A percentile compares a stretch with the other conserved stretches of the same genome.
Evolutionary conservation across 1,284 basidiomycete species (phyloP).

Genomic region (Leucoagaricus sp.): DNA sequence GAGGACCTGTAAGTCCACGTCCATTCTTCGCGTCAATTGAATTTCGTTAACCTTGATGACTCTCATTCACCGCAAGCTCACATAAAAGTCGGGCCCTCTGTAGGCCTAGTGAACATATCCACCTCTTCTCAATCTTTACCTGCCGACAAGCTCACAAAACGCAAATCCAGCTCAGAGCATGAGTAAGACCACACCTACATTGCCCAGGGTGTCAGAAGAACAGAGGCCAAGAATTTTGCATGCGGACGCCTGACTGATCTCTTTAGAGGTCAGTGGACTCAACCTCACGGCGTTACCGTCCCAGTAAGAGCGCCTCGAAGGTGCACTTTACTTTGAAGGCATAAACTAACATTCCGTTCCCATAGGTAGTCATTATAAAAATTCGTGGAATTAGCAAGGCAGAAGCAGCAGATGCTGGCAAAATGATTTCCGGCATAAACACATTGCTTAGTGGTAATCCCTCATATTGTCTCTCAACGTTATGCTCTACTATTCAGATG

Average conservation of each 20-base stretch:
- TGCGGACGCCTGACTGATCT: slow-evolving; percentile 18
- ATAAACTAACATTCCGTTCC: too few relatives aligned
- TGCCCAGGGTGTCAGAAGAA: slow-evolving; percentile 5
- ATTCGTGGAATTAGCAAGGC: slow-evolving; percentile 14
- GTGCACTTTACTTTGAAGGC: too few relatives aligned
- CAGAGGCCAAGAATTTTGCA: slow-evolving; percentile 14
- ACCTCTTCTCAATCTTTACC: too few relatives aligned
- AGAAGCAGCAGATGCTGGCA: not conserved
- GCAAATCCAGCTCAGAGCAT: too few relatives aligned
- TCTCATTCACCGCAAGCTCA: too few relatives aligned
- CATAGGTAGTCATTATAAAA: slow-evolving; percentile 19
- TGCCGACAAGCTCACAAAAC: too few relatives aligned
- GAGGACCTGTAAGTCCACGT: too few relatives aligned
- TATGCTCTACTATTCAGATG: slow-evolving; percentile 22
- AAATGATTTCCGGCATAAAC: not conserved
- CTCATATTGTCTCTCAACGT: slow-evolving; percentile 18
- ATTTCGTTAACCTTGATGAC: too few relatives aligned
- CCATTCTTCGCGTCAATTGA: too few relatives aligned
- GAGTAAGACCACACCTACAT: not conserved
- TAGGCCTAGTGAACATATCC: too few relatives aligned
- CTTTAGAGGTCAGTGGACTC: slow-evolving; percentile 16
- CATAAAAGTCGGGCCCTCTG: too few relatives aligned
- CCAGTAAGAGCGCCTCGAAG: not conserved
- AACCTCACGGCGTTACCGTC: not conserved
- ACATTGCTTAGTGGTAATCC: not conserved